Conservation (phyloP, 2,329 filamentous ascomycete species). For the Ilyonectria mors-panacis region DNA sequence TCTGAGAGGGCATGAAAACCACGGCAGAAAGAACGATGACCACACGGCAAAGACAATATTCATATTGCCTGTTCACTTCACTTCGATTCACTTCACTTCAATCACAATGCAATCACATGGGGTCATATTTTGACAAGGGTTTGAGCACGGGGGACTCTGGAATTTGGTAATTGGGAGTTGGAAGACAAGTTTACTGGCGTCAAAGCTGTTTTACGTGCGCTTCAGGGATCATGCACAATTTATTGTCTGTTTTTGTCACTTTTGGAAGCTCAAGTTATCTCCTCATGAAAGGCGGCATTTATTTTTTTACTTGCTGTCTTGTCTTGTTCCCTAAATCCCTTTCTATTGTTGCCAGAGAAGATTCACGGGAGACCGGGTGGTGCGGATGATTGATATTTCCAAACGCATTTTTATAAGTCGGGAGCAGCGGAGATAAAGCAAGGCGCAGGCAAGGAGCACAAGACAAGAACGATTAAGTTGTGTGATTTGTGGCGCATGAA, state of each 20-base stretch:
- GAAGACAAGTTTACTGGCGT: constrained; percentile 50
- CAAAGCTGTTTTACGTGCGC: constrained; percentile 40
- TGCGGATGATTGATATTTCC: constrained; percentile 2
- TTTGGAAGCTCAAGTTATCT: constrained; percentile 38
- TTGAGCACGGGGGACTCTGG: constrained; percentile 39
- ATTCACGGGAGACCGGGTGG: background rate
- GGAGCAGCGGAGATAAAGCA: constrained; percentile 10
- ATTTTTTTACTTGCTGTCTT: background rate
- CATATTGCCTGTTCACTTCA: constrained; percentile 23
- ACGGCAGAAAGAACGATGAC: constrained; percentile 33
- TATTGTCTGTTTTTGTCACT: constrained; percentile 36
- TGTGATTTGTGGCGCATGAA: constrained; percentile 27
- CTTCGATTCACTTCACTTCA: constrained; percentile 44
- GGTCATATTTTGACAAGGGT: constrained; percentile 40
- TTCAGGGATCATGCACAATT: constrained; percentile 39
- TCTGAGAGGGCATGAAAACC: constrained; percentile 13
- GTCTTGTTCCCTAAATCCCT: background rate
- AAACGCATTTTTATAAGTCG: constrained; percentile 20
- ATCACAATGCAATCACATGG: constrained; percentile 30
- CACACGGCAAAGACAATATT: constrained; percentile 36
- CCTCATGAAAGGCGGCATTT: constrained; percentile 15
- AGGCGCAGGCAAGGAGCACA: constrained; percentile 8
- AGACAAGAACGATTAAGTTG: constrained; percentile 6
- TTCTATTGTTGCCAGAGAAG: background rate
- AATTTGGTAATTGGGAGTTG: constrained; percentile 51